A percentile compares a stretch with the other conserved stretches of the same genome.
Conservation (phyloP, 2,329 filamentous ascomycete genomes). For the Talaromyces sp. region DNA sequence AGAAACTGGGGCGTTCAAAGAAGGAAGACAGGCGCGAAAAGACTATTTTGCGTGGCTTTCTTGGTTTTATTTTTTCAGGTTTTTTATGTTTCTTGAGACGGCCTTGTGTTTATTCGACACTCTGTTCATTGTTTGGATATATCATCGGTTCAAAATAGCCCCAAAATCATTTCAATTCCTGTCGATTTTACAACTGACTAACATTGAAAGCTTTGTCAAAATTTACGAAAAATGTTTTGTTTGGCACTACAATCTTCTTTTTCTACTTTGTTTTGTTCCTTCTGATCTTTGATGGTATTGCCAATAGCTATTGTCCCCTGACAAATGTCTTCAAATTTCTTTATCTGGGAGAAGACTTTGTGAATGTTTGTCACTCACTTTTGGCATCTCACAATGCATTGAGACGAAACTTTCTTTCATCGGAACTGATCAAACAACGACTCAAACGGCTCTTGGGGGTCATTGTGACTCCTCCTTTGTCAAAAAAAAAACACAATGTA, state of each 20-base stretch:
- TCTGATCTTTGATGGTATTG: neutral
- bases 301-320: neutral
- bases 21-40: neutral
- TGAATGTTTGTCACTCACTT: neutral
- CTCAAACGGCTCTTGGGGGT: neutral
- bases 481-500: neutral
- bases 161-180: neutral
- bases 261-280: neutral
- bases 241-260: neutral
- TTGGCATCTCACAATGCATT: neutral
- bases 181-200: neutral
- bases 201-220: neutral
- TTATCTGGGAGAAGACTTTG: neutral
- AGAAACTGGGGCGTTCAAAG: neutral
- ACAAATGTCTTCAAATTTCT: neutral
- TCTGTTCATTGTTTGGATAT: neutral
- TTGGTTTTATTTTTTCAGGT: neutral
- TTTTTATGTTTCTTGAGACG: neutral
- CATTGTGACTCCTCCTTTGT: neutral
- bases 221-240: neutral
- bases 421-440: neutral
- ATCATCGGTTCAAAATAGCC: neutral
- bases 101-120: neutral
- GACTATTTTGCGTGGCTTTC: neutral
- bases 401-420: neutral